Evolutionary conservation across 805 yeast genomes (phyloP).

Genomic region (Zygotorulaspora danielsina): DNA sequence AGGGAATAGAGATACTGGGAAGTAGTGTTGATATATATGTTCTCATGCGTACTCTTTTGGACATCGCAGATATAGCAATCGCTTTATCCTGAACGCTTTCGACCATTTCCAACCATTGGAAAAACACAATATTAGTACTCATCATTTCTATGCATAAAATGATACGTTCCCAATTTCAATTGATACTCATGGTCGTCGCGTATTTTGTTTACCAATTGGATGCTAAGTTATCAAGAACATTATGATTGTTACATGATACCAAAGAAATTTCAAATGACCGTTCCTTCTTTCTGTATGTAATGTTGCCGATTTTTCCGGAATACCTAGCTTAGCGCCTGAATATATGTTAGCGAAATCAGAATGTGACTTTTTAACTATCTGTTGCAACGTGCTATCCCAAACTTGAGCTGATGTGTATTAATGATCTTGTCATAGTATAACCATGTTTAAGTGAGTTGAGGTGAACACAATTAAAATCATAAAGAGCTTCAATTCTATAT

Average conservation of each 20-base stretch:
- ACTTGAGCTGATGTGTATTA: too few species aligned
- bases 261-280: too few species aligned
- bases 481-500: neutral
- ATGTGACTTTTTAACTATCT: too few species aligned
- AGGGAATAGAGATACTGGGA: too few species aligned
- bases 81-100: neutral
- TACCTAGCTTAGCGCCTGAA: too few species aligned
- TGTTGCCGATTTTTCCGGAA: too few species aligned
- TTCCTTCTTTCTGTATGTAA: too few species aligned
- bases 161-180: neutral
- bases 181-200: neutral
- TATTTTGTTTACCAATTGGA: neutral
- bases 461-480: neutral
- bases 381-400: too few species aligned
- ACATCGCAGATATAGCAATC: neutral
- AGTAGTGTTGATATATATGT: neutral
- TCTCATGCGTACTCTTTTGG: neutral
- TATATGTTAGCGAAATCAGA: too few species aligned
- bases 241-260: too few species aligned
- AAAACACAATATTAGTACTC: neutral
- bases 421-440: too few species aligned
- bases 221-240: neutral
- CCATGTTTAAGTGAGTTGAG: too few species aligned
- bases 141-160: neutral
- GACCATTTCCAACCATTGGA: neutral